These are phyloP conservation scores for Candida succiphila DNA, from an alignment of 805 yeast species.

Conservation along the genomic window DNA sequence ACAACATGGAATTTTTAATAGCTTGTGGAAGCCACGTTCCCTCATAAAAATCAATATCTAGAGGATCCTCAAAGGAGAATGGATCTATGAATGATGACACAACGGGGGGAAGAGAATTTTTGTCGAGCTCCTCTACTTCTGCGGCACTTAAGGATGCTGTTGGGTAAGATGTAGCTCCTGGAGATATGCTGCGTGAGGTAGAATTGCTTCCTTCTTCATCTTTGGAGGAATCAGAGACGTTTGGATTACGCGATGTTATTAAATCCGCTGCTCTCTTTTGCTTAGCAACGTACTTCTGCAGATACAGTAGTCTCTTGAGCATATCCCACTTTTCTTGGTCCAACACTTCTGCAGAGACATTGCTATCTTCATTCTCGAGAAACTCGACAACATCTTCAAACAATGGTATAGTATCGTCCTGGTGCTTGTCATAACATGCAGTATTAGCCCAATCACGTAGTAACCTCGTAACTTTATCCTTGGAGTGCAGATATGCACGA, in stretches of 20 bases:
- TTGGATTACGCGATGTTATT: background rate
- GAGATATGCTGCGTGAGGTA: background rate
- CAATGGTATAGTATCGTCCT: constrained; percentile 44
- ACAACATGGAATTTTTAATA: constrained; percentile 70
- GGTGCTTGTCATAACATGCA: constrained; percentile 22
- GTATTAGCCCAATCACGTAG: constrained; percentile 46
- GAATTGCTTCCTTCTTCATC: background rate
- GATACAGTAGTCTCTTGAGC: constrained; percentile 59
- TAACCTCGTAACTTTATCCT: constrained; percentile 43
- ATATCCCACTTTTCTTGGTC: constrained; percentile 60
- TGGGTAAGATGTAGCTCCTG: constrained; percentile 3
- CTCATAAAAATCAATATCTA: constrained; percentile 71
- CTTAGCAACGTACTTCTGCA: constrained; percentile 45
- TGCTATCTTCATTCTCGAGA: constrained; percentile 32
- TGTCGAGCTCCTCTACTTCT: constrained; percentile 30
- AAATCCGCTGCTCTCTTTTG: background rate
- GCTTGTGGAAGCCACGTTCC: constrained; percentile 84
- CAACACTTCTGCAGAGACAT: constrained; percentile 22
- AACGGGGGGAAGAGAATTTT: constrained; percentile 24
- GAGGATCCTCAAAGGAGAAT: constrained; percentile 79
- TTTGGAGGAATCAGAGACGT: background rate
- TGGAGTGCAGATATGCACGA: constrained; percentile 34
- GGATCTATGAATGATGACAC: constrained; percentile 61
- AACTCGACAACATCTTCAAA: constrained; percentile 47
- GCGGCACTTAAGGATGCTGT: constrained; percentile 30